phyloP scores from a whole-genome alignment of 257 asterid genomes.

The Voacanga thouarsii region DNA sequence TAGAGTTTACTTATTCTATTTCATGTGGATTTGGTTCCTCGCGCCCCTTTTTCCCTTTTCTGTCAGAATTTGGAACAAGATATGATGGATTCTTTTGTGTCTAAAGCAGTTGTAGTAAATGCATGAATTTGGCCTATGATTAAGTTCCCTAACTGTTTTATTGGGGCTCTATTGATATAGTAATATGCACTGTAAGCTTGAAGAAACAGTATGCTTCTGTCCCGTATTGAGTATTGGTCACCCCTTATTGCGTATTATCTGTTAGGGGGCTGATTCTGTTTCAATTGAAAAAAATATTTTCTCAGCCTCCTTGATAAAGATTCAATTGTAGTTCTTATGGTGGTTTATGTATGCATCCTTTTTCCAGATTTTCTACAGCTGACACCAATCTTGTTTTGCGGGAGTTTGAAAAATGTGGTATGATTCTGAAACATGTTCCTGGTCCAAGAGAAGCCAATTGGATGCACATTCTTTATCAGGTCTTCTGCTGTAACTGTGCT shows the following conservation, averaged over 20 bases:
- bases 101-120: background rate
- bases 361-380: constrained; percentile 73
- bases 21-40: background rate
- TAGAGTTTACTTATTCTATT: background rate
- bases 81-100: background rate
- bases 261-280: background rate
- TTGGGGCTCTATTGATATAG: background rate
- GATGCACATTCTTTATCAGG: constrained; percentile 98
- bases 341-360: background rate
- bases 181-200: background rate
- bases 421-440: constrained; percentile 83
- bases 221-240: background rate
- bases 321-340: background rate
- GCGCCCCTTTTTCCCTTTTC: background rate
- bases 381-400: constrained; percentile 86
- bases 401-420: constrained; percentile 92
- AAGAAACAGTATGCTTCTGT: background rate
- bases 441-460: constrained; percentile 97
- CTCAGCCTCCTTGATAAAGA: background rate
- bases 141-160: background rate
- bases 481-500: constrained; percentile 24
- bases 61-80: background rate
- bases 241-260: background rate
- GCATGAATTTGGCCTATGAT: background rate
- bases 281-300: background rate